A percentile compares a stretch with the other conserved stretches of the same genome.
phyloP scores from a whole-genome alignment of 495 filamentous ascomycete genomes.

The Viridothelium virens region DNA sequence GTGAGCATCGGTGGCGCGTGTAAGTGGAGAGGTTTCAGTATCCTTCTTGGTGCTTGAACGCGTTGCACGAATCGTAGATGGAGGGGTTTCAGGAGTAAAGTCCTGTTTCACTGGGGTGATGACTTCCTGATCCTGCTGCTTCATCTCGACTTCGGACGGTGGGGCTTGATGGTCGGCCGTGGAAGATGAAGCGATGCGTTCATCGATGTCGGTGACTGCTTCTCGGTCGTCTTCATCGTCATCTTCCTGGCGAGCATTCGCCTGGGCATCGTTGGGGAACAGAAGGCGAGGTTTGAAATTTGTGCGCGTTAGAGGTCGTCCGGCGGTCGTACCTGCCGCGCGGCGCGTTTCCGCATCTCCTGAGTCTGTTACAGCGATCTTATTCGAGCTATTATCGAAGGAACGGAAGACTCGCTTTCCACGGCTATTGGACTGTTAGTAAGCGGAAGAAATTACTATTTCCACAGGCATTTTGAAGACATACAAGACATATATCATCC shows the following conservation, averaged over 20 bases:
- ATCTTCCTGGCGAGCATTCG: constrained; percentile 25
- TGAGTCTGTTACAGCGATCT: constrained; percentile 43
- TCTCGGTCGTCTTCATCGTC: constrained; percentile 38
- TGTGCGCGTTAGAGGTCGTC: constrained; percentile 57
- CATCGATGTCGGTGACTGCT: constrained; percentile 44
- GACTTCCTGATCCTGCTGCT: not conserved
- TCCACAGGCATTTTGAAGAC: constrained; percentile 33
- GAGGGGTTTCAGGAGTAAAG: constrained; percentile 15
- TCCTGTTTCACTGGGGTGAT: constrained; percentile 5
- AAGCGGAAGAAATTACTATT: not conserved
- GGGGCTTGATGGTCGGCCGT: not conserved
- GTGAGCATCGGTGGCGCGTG: not conserved
- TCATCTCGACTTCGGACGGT: not conserved
- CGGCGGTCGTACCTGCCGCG: constrained; percentile 25
- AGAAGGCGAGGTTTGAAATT: constrained; percentile 78
- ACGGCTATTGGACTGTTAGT: constrained; percentile 53
- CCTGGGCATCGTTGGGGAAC: constrained; percentile 54
- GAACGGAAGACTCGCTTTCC: constrained; percentile 80
- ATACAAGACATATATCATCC: constrained; percentile 82
- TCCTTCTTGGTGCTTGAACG: constrained; percentile 10
- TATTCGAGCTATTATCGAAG: constrained; percentile 45
- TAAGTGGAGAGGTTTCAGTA: not conserved
- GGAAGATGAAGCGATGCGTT: constrained; percentile 10
- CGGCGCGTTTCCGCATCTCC: constrained; percentile 40
- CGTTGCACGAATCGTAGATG: constrained; percentile 12